Conservation (phyloP, 2,329 filamentous ascomycete species). For the Trichoderma lentiforme region DNA sequence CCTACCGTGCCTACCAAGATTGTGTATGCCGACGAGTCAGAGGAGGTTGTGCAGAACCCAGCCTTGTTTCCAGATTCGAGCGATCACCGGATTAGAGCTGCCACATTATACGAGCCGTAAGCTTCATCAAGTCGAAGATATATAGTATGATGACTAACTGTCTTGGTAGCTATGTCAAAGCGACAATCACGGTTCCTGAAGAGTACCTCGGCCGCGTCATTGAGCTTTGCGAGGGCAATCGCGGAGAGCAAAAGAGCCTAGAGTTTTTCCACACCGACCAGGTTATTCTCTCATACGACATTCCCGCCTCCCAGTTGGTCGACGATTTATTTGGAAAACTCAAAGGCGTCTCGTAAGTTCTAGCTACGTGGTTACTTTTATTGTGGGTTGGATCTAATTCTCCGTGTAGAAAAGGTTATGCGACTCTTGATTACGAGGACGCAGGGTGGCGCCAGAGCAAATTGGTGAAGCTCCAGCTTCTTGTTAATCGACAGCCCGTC, state of each 20-base stretch:
- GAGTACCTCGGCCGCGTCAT: slow-evolving; percentile 94
- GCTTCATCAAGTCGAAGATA: slow-evolving; percentile 19
- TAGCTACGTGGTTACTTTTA: background rate
- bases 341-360: slow-evolving; percentile 72
- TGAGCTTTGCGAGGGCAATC: slow-evolving; percentile 86
- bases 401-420: slow-evolving; percentile 71
- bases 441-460: slow-evolving; percentile 78
- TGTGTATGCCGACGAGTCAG: slow-evolving; percentile 70
- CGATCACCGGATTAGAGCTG: slow-evolving; percentile 42
- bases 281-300: slow-evolving; percentile 88
- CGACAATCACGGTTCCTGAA: slow-evolving; percentile 86
- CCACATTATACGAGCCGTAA: slow-evolving; percentile 50
- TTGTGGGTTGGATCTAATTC: background rate
- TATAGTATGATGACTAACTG: background rate
- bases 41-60: slow-evolving; percentile 79
- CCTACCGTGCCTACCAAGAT: slow-evolving; percentile 92
- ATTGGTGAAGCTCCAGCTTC: slow-evolving; percentile 83
- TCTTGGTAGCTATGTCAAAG: slow-evolving; percentile 58
- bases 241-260: slow-evolving; percentile 81
- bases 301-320: slow-evolving; percentile 85
- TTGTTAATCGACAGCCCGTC: slow-evolving; percentile 90
- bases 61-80: slow-evolving; percentile 77
- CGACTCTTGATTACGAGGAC: slow-evolving; percentile 94
- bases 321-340: slow-evolving; percentile 97
- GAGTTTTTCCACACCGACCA: slow-evolving; percentile 90